These are phyloP conservation scores for Zanthoxylum bungeanum DNA, from an alignment of 345 rosid species.

Conservation along the genomic window DNA sequence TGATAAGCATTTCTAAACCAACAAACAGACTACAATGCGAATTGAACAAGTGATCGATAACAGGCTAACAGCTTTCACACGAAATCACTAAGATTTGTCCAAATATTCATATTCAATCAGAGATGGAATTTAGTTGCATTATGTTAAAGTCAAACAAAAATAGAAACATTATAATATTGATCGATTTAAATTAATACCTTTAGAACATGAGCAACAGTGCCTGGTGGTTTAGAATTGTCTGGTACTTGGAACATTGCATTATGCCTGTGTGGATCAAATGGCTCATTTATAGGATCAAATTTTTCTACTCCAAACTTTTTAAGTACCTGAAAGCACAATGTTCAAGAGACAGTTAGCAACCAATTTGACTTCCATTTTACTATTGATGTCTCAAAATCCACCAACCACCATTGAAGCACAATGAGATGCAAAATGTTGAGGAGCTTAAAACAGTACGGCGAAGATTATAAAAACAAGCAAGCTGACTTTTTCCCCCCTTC, in stretches of 20 bases:
- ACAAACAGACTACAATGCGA: neutral
- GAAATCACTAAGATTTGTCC: neutral
- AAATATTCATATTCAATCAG: neutral
- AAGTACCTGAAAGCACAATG: slow-evolving; percentile 51
- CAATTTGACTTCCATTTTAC: neutral
- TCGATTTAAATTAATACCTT: slow-evolving; percentile 47
- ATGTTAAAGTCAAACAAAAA: neutral
- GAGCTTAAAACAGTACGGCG: neutral
- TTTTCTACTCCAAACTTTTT: slow-evolving; percentile 71
- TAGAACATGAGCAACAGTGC: slow-evolving; percentile 75
- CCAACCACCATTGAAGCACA: neutral
- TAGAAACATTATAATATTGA: neutral
- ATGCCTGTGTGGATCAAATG: slow-evolving; percentile 88
- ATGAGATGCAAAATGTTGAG: neutral
- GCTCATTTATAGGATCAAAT: slow-evolving; percentile 72
- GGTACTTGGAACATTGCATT: slow-evolving; percentile 77
- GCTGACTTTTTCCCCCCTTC: neutral
- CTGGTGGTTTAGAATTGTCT: slow-evolving; percentile 80
- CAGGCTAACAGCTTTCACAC: too few species aligned
- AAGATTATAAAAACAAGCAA: neutral
- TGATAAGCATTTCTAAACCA: neutral
- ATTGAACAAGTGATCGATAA: neutral
- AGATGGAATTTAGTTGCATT: neutral
- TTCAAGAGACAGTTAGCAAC: slow-evolving; percentile 5
- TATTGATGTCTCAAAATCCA: neutral